A percentile compares a stretch with the other conserved stretches of the same genome.
Evolutionary conservation across 495 filamentous ascomycete species (phyloP).

Genomic region (Clohesyomyces aquaticus): DNA sequence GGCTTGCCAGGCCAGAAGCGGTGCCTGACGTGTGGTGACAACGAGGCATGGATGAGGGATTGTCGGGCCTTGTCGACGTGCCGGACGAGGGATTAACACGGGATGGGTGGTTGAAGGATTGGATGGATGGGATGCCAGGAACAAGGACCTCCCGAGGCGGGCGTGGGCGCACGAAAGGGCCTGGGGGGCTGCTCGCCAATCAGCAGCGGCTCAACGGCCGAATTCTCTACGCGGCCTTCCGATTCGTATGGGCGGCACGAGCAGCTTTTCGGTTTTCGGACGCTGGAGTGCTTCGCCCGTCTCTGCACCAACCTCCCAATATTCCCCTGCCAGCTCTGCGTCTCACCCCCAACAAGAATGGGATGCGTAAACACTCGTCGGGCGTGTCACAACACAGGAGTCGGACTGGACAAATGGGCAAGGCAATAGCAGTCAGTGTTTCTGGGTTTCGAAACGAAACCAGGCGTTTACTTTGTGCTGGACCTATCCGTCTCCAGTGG

Average conservation of each 20-base stretch:
- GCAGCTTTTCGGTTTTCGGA: too few species aligned
- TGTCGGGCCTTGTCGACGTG: slow-evolving; percentile 14
- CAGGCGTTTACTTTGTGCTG: slow-evolving; percentile 6
- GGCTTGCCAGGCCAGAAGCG: slow-evolving; percentile 16
- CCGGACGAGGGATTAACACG: slow-evolving; percentile 10
- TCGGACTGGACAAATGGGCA: not conserved
- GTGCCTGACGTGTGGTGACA: slow-evolving; percentile 36
- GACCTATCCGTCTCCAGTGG: slow-evolving; percentile 17
- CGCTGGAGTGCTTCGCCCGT: too few species aligned
- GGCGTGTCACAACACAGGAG: not conserved
- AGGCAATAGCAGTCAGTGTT: not conserved
- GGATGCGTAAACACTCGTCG: not conserved
- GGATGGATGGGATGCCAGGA: slow-evolving; percentile 14
- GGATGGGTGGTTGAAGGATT: too few species aligned
- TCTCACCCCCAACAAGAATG: too few species aligned
- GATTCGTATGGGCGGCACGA: slow-evolving; percentile 24
- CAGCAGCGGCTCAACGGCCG: slow-evolving; percentile 26
- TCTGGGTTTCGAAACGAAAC: not conserved
- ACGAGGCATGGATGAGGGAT: slow-evolving; percentile 14
- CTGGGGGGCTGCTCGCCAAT: slow-evolving; percentile 26
- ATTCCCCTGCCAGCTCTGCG: too few species aligned
- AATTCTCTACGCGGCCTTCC: slow-evolving; percentile 10
- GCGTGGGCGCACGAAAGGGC: slow-evolving; percentile 8
- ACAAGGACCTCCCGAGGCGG: too few species aligned
- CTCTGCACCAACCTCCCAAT: not conserved